Base-by-base conservation (phyloP, 257 asterid species). In the Linaria vulgaris region DNA sequence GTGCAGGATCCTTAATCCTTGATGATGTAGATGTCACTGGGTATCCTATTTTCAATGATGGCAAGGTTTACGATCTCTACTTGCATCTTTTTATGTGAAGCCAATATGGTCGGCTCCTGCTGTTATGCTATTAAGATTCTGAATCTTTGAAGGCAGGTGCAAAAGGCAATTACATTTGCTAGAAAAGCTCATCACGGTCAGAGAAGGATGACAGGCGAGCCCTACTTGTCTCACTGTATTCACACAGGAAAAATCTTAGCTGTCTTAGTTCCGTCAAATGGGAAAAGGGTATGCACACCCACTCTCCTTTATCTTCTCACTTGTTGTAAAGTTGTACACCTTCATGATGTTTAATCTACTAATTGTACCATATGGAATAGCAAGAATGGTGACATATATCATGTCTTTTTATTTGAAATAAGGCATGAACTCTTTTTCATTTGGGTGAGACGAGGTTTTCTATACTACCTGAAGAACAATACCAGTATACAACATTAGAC, bases 21-120 rank as follows among this genome's bases (percentile, higher is more conserved):
- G 97, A 91, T 66, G 98, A 94, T 39, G 98, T 91, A 52, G 98
- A 91, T 37, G 96, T 91, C 73, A 86, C 94, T 23, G 98, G 96
- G 66, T 75, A 80, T 70, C 80, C 97, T 56, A 88, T 91, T 58
- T 91, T 91, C 70, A 78, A 72, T 57, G 89, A 91, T 72, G 82
- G 61, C 71, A 87, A 89, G 98, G 98, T 91, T 81, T 81, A 69
- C 76, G 79, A 72, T 79, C 84, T 71, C 76, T 66, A 64, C 81
- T 74, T 69, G 84, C 54, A 69, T 59, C 38, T 74, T 57, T 67
- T 38, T 72, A 16, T 64, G 20, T 76, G 61, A 67, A 67, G 61
- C 38, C 63, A 51, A 50, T 39, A 43, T 46, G 39, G 56, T 69
- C n/a, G 64, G 61, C n/a, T n/a, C n/a, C 66, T 75, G 59, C 69